A percentile compares a stretch with the other conserved stretches of the same genome.
These are phyloP conservation scores for Hirsutella minnesotensis DNA, from an alignment of 2,329 filamentous ascomycete species.

Conservation along the genomic window DNA sequence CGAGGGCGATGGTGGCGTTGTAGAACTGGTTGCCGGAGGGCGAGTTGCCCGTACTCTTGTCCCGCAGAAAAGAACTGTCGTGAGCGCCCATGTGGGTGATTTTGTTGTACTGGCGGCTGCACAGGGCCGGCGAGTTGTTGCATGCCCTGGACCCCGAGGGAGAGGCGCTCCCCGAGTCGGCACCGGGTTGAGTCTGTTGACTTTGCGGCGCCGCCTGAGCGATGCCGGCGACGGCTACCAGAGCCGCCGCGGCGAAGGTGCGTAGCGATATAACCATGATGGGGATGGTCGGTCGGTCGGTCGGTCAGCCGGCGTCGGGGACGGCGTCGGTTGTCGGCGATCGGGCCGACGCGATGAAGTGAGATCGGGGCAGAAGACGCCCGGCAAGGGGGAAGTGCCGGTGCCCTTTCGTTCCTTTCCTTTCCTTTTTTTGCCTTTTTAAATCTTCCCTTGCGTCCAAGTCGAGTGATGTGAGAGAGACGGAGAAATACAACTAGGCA, in stretches of 20 bases:
- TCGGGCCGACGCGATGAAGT: no score
- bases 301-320: no score
- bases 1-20: constrained; percentile 59
- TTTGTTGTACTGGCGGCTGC: constrained; percentile 58
- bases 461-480: no score
- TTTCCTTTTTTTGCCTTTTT: no score
- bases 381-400: no score
- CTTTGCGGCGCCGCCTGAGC: constrained; percentile 13
- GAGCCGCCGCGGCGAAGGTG: constrained; percentile 9
- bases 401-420: no score
- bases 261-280: constrained; percentile 12
- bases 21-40: constrained; percentile 62
- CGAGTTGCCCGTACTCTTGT: constrained; percentile 47
- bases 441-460: no score
- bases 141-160: constrained; percentile 35
- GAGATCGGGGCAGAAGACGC: no score
- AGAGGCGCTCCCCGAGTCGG: not conserved
- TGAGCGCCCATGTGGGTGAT: constrained; percentile 72
- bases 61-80: constrained; percentile 60
- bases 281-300: not conserved
- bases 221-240: constrained; percentile 11
- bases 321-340: no score
- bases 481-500: no score
- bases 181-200: constrained; percentile 5
- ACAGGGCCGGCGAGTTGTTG: constrained; percentile 72